These are phyloP conservation scores for Waitea zeae DNA, from an alignment of 1,284 basidiomycete genomes.

Conservation along the genomic window DNA sequence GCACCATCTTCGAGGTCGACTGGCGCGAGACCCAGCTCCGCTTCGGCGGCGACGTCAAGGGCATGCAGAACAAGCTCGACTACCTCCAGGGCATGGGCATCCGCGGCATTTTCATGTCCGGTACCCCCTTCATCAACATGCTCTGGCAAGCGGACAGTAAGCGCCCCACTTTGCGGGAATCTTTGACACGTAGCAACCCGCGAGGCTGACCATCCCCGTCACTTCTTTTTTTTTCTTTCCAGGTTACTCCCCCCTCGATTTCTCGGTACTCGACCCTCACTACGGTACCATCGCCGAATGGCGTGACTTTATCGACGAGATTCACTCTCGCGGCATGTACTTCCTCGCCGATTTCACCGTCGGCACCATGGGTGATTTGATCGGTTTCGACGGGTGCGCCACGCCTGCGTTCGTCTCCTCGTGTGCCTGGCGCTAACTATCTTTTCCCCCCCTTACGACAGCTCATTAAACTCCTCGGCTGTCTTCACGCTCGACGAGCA, in stretches of 20 bases:
- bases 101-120: slow-evolving; percentile 72
- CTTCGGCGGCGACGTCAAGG: slow-evolving; percentile 73
- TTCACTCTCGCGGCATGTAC: slow-evolving; percentile 76
- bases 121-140: slow-evolving; percentile 87
- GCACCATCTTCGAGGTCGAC: slow-evolving; percentile 66
- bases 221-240: slow-evolving; percentile 2
- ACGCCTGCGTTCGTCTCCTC: not conserved
- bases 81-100: slow-evolving; percentile 83
- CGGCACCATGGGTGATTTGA: slow-evolving; percentile 77
- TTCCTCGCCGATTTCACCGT: slow-evolving; percentile 86
- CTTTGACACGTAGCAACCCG: too few relatives aligned
- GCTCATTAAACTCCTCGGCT: slow-evolving; percentile 62
- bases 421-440: slow-evolving; percentile 5
- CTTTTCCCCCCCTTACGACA: too few relatives aligned
- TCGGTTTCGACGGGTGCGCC: slow-evolving; percentile 64
- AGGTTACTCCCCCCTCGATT: slow-evolving; percentile 89
- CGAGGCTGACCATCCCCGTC: slow-evolving; percentile 4
- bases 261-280: slow-evolving; percentile 78
- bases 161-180: slow-evolving; percentile 19
- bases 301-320: slow-evolving; percentile 51
- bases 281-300: slow-evolving; percentile 75
- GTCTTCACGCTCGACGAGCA: slow-evolving; percentile 70
- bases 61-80: slow-evolving; percentile 59
- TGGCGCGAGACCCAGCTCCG: slow-evolving; percentile 78
- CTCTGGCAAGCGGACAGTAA: slow-evolving; percentile 86